phyloP scores from a whole-genome alignment of 805 yeast species.

The Allodekkera sacchari region DNA sequence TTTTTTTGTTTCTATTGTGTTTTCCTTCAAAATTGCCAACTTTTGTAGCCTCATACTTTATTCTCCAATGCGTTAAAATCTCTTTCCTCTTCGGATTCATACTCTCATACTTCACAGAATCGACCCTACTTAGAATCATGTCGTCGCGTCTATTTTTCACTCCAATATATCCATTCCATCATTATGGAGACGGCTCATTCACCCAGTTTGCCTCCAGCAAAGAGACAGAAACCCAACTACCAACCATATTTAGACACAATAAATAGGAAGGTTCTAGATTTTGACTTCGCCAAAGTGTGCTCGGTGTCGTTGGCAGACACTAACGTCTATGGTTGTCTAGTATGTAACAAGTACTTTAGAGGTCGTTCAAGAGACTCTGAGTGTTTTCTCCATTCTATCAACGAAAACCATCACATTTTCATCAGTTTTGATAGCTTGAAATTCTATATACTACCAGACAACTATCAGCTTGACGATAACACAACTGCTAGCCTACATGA shows the following conservation, averaged over 20 bases:
- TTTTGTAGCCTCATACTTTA: too few relatives aligned
- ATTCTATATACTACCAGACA: slow-evolving; percentile 58
- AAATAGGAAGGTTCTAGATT: slow-evolving; percentile 42
- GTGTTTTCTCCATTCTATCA: slow-evolving; percentile 60
- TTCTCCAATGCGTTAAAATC: slow-evolving; percentile 17
- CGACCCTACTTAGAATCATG: too few relatives aligned
- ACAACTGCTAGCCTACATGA: slow-evolving; percentile 35
- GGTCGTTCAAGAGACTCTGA: slow-evolving; percentile 60
- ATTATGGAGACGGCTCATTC: too few relatives aligned
- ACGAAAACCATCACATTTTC: slow-evolving; percentile 54
- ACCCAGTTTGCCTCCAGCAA: too few relatives aligned
- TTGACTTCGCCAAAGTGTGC: slow-evolving; percentile 65
- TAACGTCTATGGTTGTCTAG: slow-evolving; percentile 64
- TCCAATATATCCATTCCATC: too few relatives aligned
- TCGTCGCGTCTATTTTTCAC: too few relatives aligned
- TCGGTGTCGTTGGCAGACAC: slow-evolving; percentile 49
- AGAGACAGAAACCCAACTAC: too few relatives aligned
- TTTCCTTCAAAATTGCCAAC: too few relatives aligned
- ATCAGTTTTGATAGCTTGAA: slow-evolving; percentile 43
- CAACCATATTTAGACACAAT: slow-evolving; percentile 33
- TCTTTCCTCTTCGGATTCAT: slow-evolving; percentile 14
- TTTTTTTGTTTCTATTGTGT: too few relatives aligned
- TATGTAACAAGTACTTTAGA: slow-evolving; percentile 65
- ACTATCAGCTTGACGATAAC: slow-evolving; percentile 29
- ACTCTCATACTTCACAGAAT: too few relatives aligned